A percentile compares a stretch with the other conserved stretches of the same genome.
Conservation (phyloP, 177 flowering plant species). For the Telopea speciosissima region DNA sequence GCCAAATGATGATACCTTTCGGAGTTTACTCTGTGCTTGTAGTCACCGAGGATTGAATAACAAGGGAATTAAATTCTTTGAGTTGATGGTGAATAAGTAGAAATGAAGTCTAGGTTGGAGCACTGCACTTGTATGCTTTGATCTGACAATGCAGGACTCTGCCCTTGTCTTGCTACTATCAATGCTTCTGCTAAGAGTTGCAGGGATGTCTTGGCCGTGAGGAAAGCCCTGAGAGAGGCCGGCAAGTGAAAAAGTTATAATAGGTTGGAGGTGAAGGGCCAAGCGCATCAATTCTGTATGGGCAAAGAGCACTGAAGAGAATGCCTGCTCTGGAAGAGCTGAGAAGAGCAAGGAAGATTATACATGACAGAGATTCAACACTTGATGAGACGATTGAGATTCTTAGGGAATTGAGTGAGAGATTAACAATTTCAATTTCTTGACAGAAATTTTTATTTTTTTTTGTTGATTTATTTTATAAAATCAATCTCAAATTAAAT, state of each 20-base stretch:
- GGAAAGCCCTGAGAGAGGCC: conserved; percentile 66
- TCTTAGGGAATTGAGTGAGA: too few species aligned
- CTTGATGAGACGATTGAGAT: too few species aligned
- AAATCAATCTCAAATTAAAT: too few species aligned
- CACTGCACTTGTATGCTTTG: conserved; percentile 81
- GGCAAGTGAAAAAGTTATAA: conserved; percentile 62
- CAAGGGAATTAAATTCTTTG: conserved; percentile 47
- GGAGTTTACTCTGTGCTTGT: conserved; percentile 76
- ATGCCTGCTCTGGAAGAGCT: too few species aligned
- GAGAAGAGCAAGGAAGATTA: too few species aligned
- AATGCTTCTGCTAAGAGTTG: conserved; percentile 63
- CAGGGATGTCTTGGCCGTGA: conserved; percentile 54
- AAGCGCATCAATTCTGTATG: conserved; percentile 55
- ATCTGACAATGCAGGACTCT: conserved; percentile 71
- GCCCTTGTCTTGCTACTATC: conserved; percentile 60
- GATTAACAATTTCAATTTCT: too few species aligned
- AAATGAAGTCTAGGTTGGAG: conserved; percentile 47
- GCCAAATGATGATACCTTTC: conserved; percentile 71
- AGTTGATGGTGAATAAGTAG: conserved; percentile 50
- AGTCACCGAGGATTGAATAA: conserved; percentile 78
- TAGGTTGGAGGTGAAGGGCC: conserved; percentile 77
- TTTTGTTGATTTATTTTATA: too few species aligned
- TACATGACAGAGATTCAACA: too few species aligned
- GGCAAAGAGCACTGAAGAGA: too few species aligned
- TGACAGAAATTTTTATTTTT: too few species aligned